Evolutionary conservation across 257 asterid genomes (phyloP).

Genomic region (Agastache rugosa): DNA sequence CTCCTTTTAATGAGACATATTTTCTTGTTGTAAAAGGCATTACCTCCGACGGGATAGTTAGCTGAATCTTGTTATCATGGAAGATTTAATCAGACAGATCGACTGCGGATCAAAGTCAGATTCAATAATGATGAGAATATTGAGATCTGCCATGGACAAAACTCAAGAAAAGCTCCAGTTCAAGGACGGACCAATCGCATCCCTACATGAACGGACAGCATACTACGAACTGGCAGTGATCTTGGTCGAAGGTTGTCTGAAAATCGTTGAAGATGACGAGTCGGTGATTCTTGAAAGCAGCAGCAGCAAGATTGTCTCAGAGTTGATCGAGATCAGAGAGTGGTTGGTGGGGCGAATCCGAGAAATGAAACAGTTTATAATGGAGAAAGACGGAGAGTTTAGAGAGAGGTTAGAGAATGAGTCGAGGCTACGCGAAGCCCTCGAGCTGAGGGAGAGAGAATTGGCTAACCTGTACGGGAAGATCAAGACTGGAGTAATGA

Average conservation of each 20-base stretch:
- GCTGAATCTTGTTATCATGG: constrained; percentile 44
- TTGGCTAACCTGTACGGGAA: constrained; percentile 42
- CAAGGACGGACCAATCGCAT: constrained; percentile 69
- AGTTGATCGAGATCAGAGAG: constrained; percentile 59
- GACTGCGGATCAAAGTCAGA: constrained; percentile 64
- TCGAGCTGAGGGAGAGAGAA: constrained; percentile 64
- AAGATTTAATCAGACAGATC: constrained; percentile 62
- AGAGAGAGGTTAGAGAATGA: constrained; percentile 62
- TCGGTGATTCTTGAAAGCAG: constrained; percentile 52
- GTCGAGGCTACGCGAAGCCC: constrained; percentile 47
- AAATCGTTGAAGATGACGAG: constrained; percentile 60
- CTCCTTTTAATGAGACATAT: neutral
- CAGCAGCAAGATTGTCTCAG: constrained; percentile 55
- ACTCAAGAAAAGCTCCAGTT: constrained; percentile 73
- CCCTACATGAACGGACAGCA: constrained; percentile 64
- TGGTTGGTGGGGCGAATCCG: constrained; percentile 66
- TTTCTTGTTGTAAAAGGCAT: neutral
- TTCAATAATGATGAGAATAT: constrained; percentile 64
- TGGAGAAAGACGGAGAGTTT: constrained; percentile 61
- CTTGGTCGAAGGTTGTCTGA: constrained; percentile 68
- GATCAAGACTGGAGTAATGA: constrained; percentile 41
- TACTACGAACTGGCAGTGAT: constrained; percentile 73
- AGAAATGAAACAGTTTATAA: constrained; percentile 59
- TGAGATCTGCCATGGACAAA: constrained; percentile 82
- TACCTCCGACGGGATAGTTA: neutral